Percentiles rank a stretch among this genome's conserved stretches.
phyloP scores from a whole-genome alignment of 192 early-diverging fungal genomes.

The Podila horticola region DNA sequence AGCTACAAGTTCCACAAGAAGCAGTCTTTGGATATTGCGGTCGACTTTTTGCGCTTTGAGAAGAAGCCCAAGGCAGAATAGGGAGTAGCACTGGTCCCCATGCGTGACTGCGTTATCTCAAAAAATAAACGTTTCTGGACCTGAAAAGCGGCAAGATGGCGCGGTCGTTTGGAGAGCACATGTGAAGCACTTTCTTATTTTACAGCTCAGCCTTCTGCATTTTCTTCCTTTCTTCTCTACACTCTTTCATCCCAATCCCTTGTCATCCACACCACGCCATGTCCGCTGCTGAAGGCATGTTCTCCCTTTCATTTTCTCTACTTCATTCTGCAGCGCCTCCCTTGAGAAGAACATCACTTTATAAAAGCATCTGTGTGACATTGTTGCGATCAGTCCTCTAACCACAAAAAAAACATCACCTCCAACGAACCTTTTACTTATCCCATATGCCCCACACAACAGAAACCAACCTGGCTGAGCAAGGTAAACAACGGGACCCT shows the following conservation, averaged over 20 bases:
- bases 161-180: too few relatives aligned
- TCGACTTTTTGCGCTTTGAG: conserved; percentile 75
- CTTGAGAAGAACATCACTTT: background rate
- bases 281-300: background rate
- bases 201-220: too few relatives aligned
- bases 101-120: background rate
- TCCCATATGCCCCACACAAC: background rate
- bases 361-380: background rate
- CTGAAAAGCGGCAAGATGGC: too few relatives aligned
- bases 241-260: background rate
- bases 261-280: background rate
- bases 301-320: background rate
- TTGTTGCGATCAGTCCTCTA: too few relatives aligned
- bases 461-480: conserved; percentile 2
- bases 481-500: background rate
- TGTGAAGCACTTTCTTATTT: too few relatives aligned
- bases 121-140: too few relatives aligned
- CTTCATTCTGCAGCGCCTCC: background rate
- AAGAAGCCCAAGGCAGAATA: conserved; percentile 27
- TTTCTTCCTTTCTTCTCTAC: background rate
- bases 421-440: background rate
- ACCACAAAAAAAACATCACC: too few relatives aligned
- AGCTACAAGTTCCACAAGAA: conserved; percentile 88
- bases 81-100: background rate
- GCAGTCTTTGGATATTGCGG: conserved; percentile 74